Evolutionary conservation across 2,329 filamentous ascomycete species (phyloP).

Genomic region (Microthyrium microscopicum): DNA sequence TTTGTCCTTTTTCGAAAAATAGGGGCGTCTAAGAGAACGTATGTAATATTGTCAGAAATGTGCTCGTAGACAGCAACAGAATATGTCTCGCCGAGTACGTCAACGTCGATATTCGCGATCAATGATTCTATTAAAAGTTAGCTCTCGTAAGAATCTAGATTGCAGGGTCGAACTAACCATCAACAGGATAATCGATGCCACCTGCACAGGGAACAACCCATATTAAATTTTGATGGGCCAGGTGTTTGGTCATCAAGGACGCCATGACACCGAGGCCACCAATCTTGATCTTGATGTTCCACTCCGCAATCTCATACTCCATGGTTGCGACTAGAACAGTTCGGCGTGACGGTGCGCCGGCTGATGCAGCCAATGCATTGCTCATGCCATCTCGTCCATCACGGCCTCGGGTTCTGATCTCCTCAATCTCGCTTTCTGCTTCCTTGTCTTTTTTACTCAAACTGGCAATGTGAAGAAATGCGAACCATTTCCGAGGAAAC

Average conservation of each 20-base stretch:
- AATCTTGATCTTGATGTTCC: conserved; percentile 55
- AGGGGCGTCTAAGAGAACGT: conserved; percentile 48
- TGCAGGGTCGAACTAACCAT: conserved; percentile 40
- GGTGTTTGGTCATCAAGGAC: conserved; percentile 49
- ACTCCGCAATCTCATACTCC: conserved; percentile 57
- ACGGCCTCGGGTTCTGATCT: background rate
- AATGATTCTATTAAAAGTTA: conserved; percentile 35
- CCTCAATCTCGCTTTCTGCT: background rate
- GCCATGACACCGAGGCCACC: conserved; percentile 56
- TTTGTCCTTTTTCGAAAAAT: conserved; percentile 49
- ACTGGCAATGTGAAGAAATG: too few species aligned
- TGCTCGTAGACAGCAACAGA: conserved; percentile 49
- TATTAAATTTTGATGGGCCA: conserved; percentile 47
- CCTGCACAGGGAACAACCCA: conserved; percentile 39
- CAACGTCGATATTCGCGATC: conserved; percentile 45
- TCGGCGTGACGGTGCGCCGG: conserved; percentile 19
- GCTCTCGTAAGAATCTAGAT: too few species aligned
- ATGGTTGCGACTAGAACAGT: conserved; percentile 52
- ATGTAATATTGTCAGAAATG: conserved; percentile 47
- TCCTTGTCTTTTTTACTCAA: conserved; percentile 10
- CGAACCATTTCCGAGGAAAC: too few species aligned
- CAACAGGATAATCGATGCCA: conserved; percentile 45
- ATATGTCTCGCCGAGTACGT: conserved; percentile 42
- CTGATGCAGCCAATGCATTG: conserved; percentile 1
- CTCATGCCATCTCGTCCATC: background rate